Evolutionary conservation across 163 green algal genomes (phyloP).

Genomic region (Chlamydomonas reinhardtii): DNA sequence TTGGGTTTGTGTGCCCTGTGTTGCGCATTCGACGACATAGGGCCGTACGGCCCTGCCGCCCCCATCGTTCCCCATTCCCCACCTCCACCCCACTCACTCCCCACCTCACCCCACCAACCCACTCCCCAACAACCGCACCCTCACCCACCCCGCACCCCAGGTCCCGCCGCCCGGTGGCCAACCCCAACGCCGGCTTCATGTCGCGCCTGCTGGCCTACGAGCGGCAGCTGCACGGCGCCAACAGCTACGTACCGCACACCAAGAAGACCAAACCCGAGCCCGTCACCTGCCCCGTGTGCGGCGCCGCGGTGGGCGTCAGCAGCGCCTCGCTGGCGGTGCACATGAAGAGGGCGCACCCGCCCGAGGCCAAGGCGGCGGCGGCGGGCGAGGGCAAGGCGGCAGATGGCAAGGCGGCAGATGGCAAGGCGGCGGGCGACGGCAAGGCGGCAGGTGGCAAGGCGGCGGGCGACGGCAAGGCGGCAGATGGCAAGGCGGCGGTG

Average conservation of each 20-base stretch:
- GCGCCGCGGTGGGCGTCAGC: constrained; percentile 73
- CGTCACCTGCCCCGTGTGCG: constrained; percentile 77
- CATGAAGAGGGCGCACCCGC: constrained; percentile 70
- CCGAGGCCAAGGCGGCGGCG: too few species aligned
- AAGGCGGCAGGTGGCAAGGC: too few species aligned
- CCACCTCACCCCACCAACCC: too few species aligned
- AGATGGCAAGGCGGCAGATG: too few species aligned
- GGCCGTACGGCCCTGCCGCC: too few species aligned
- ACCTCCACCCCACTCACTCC: too few species aligned
- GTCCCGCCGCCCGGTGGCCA: constrained; percentile 56
- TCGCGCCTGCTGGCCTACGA: constrained; percentile 76
- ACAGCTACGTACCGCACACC: constrained; percentile 69
- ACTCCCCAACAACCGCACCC: background rate
- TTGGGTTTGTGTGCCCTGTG: too few species aligned
- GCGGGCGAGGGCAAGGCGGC: background rate
- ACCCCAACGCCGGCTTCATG: constrained; percentile 80
- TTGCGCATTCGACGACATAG: too few species aligned
- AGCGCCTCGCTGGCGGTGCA: constrained; percentile 75
- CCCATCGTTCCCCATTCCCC: too few species aligned
- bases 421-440: background rate
- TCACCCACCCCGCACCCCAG: background rate
- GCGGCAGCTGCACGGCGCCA: constrained; percentile 70
- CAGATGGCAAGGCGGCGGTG: too few species aligned
- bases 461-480: too few species aligned
- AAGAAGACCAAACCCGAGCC: constrained; percentile 82